Percentiles rank a stretch among this genome's conserved stretches.
Evolutionary conservation across 192 early-diverging fungal genomes (phyloP).

Genomic region (Geranomyces michiganensis): DNA sequence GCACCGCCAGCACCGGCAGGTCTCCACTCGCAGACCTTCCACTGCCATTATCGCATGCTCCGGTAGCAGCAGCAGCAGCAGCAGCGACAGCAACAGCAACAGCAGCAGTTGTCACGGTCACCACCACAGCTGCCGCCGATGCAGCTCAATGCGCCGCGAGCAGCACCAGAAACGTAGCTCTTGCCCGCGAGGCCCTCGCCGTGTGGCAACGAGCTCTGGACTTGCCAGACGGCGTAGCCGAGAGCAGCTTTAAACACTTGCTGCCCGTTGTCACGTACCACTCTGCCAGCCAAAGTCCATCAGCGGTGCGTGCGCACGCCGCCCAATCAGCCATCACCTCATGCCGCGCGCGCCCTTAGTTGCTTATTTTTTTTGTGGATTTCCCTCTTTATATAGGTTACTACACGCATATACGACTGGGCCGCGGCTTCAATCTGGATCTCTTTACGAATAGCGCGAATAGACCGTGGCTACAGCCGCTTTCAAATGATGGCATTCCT

Average conservation of each 20-base stretch:
- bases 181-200: not conserved
- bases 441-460: not conserved
- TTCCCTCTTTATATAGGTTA: too few relatives aligned
- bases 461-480: not conserved
- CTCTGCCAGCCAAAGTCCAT: too few relatives aligned
- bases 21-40: too few relatives aligned
- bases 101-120: too few relatives aligned
- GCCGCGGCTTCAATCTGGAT: slow-evolving; percentile 14
- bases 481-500: not conserved
- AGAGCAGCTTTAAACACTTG: not conserved
- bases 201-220: not conserved
- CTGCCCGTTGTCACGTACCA: not conserved
- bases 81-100: too few relatives aligned
- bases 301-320: not conserved
- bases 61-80: too few relatives aligned
- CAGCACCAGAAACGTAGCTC: not conserved
- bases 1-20: too few relatives aligned
- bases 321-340: not conserved
- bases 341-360: too few relatives aligned
- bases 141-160: not conserved
- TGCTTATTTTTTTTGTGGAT: not conserved
- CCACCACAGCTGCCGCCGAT: too few relatives aligned
- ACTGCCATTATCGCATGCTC: too few relatives aligned
- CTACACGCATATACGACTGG: not conserved
- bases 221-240: not conserved